Conservation (phyloP, 2,329 filamentous ascomycete genomes). For the Trichoderma pleuroti region DNA sequence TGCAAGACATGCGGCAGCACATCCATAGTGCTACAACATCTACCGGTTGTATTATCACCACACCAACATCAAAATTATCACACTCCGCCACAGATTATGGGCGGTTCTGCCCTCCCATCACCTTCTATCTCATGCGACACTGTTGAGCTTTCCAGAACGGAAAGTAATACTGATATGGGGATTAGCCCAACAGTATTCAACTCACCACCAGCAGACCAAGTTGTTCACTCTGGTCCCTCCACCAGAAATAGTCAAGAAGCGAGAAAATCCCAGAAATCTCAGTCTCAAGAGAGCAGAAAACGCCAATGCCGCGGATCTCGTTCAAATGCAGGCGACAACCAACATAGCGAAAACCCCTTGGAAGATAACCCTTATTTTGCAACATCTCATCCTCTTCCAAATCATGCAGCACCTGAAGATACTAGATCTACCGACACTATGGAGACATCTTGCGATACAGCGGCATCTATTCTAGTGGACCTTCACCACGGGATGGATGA, state of each 20-base stretch:
- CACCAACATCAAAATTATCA: too few species aligned
- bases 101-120: neutral
- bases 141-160: neutral
- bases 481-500: conserved; percentile 12
- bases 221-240: neutral
- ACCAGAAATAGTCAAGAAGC: neutral
- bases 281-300: too few species aligned
- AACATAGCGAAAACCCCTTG: neutral
- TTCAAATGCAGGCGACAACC: neutral
- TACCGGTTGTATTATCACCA: neutral
- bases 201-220: too few species aligned
- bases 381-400: neutral
- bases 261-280: neutral
- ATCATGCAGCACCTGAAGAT: neutral
- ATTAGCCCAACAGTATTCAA: neutral
- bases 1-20: neutral
- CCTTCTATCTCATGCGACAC: neutral
- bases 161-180: neutral
- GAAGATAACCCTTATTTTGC: neutral
- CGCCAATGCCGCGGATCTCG: neutral
- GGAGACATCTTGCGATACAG: conserved; percentile 15
- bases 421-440: neutral
- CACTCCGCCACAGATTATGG: neutral
- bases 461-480: conserved; percentile 18
- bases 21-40: neutral